These are phyloP conservation scores for Umbelopsis sp. DNA, from an alignment of 371 early-diverging fungal genomes.

Conservation along the genomic window DNA sequence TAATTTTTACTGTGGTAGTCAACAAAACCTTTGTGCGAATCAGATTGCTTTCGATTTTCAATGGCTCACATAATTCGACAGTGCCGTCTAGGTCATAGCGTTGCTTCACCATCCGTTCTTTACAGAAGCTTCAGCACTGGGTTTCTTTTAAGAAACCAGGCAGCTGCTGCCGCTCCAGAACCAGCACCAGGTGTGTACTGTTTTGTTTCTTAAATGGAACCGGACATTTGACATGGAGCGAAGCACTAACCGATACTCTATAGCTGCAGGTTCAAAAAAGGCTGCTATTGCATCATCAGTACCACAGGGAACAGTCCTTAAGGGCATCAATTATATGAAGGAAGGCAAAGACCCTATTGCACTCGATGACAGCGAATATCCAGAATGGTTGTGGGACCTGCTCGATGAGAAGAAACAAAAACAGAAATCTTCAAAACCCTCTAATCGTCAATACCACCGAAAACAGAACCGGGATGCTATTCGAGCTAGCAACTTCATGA, in stretches of 20 bases:
- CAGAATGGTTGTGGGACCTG: constrained; percentile 91
- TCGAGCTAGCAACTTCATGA: constrained; percentile 78
- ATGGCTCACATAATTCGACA: constrained; percentile 13
- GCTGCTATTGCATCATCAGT: constrained; percentile 54
- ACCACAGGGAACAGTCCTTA: constrained; percentile 79
- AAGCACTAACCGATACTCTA: too few relatives aligned
- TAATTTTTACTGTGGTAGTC: neutral
- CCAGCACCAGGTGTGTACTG: constrained; percentile 8
- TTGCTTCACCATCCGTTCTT: neutral
- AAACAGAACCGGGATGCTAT: constrained; percentile 68
- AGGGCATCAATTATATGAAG: constrained; percentile 84
- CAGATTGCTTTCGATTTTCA: neutral
- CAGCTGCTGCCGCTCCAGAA: constrained; percentile 16
- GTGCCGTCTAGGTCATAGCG: neutral
- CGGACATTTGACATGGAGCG: too few relatives aligned
- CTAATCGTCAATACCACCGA: constrained; percentile 67
- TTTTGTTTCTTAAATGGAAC: too few relatives aligned
- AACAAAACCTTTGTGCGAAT: constrained; percentile 2
- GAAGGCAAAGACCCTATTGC: constrained; percentile 88
- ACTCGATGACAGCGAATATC: constrained; percentile 84
- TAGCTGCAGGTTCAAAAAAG: constrained; percentile 18
- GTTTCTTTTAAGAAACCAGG: neutral
- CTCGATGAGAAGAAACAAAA: constrained; percentile 66
- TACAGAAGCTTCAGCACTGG: constrained; percentile 1
- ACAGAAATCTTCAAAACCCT: constrained; percentile 50